Percentiles rank a stretch among this genome's conserved stretches.
phyloP scores from a whole-genome alignment of 768 basidiomycete genomes.

The Xerocomus brunneocitrinus region DNA sequence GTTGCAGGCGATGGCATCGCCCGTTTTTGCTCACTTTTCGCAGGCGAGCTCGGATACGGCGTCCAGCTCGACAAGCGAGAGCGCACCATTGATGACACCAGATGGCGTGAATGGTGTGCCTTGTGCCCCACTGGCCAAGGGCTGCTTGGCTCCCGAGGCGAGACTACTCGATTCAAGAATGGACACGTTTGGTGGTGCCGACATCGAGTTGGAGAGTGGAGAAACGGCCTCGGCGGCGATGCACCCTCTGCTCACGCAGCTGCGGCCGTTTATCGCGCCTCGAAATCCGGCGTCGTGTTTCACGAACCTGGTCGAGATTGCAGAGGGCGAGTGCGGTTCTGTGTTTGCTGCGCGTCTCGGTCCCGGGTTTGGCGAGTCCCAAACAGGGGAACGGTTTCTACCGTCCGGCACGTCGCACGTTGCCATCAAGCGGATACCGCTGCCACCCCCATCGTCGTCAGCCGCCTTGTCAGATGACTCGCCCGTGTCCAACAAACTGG shows the following conservation, averaged over 20 bases:
- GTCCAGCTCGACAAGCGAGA: conserved; percentile 32
- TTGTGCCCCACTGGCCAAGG: background rate
- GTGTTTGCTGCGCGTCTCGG: conserved; percentile 47
- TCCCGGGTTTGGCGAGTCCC: conserved; percentile 9
- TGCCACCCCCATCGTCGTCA: conserved; percentile 38
- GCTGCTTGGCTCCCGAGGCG: conserved; percentile 21
- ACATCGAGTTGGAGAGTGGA: conserved; percentile 1
- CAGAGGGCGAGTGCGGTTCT: conserved; percentile 78
- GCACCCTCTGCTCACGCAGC: conserved; percentile 39
- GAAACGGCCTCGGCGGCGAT: background rate
- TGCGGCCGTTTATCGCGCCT: conserved; percentile 59
- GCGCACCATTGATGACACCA: conserved; percentile 15
- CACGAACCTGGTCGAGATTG: conserved; percentile 68
- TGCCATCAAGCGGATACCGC: conserved; percentile 71
- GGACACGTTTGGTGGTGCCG: conserved; percentile 37
- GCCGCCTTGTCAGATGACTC: conserved; percentile 16
- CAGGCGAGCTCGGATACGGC: conserved; percentile 33
- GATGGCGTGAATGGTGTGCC: conserved; percentile 9
- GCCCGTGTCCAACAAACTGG: conserved; percentile 54
- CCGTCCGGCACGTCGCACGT: conserved; percentile 41
- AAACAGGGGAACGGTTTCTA: conserved; percentile 19
- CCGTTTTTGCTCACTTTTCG: conserved; percentile 43
- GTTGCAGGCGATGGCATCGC: conserved; percentile 36
- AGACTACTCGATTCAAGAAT: conserved; percentile 28
- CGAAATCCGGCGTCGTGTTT: conserved; percentile 63